These are phyloP conservation scores for Silene vulgaris DNA, from an alignment of 179 eudicot species.

Conservation along the genomic window DNA sequence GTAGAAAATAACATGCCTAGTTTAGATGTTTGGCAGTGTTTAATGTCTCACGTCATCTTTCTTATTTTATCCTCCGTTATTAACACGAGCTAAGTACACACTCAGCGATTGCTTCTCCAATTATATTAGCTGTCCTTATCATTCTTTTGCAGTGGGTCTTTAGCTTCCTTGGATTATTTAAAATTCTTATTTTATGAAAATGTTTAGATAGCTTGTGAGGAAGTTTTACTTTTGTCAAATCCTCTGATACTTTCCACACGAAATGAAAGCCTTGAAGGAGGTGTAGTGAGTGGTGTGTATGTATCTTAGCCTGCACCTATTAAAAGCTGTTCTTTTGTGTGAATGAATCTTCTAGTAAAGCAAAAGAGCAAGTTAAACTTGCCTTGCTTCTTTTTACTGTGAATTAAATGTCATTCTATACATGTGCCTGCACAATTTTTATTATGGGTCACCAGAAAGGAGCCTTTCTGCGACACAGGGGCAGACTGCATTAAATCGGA, in stretches of 20 bases:
- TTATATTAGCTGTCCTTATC: background rate
- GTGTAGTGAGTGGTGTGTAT: background rate
- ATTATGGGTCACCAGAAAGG: background rate
- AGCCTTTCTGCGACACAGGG: background rate
- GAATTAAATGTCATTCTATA: no score
- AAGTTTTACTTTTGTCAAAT: background rate
- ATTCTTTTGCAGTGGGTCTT: background rate
- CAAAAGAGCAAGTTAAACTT: no score
- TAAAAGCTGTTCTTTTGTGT: background rate
- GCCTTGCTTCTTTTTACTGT: background rate
- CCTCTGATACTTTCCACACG: background rate
- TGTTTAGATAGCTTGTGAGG: background rate
- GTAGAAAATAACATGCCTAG: background rate
- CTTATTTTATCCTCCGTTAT: background rate
- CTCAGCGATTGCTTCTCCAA: background rate
- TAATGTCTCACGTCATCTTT: background rate
- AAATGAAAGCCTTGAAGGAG: background rate
- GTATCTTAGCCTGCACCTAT: slow-evolving; percentile 7
- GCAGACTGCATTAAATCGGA: background rate
- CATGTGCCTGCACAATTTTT: background rate
- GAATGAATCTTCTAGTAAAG: no score
- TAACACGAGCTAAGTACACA: background rate
- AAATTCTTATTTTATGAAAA: background rate
- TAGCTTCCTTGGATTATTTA: background rate
- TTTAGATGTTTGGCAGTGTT: background rate